Percentiles rank a stretch among this genome's conserved stretches.
phyloP scores from a whole-genome alignment of 2,329 filamentous ascomycete species.

The Aspergillus ruber region DNA sequence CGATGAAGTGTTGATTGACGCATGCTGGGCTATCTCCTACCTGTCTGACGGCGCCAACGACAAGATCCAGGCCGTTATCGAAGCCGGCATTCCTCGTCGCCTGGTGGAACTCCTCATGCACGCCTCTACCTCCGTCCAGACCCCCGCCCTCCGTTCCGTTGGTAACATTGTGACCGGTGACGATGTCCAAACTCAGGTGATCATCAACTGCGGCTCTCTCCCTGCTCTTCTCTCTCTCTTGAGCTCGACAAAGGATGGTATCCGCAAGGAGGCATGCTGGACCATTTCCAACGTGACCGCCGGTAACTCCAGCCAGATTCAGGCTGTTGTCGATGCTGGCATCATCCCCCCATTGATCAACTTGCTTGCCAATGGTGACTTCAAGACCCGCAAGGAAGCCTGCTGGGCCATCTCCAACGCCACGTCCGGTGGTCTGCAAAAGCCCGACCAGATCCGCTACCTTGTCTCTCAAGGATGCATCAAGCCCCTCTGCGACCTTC shows the following conservation, averaged over 20 bases:
- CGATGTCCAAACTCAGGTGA: conserved; percentile 97
- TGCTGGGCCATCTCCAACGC: conserved; percentile 99
- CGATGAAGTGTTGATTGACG: conserved; percentile 96
- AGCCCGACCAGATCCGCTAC: conserved; percentile 97
- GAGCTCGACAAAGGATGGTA: conserved; percentile 96
- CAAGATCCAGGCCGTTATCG: conserved; percentile 98
- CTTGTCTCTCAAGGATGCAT: conserved; percentile 91
- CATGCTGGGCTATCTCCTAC: conserved; percentile 99
- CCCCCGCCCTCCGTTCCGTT: conserved; percentile 90
- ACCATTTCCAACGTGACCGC: conserved; percentile 99
- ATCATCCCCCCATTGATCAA: conserved; percentile 96
- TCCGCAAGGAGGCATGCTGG: conserved; percentile 99
- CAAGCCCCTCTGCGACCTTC: conserved; percentile 90
- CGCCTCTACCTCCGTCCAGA: conserved; percentile 95
- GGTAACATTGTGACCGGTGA: conserved; percentile 99
- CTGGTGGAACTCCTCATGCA: conserved; percentile 97
- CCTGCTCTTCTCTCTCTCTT: conserved; percentile 87
- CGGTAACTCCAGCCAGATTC: conserved; percentile 95
- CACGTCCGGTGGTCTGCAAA: conserved; percentile 93
- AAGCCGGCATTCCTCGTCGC: conserved; percentile 92
- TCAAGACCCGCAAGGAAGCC: conserved; percentile 98
- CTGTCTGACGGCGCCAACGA: conserved; percentile 97
- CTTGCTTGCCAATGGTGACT: conserved; percentile 89
- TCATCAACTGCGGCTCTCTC: conserved; percentile 95
- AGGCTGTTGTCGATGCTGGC: conserved; percentile 91